phyloP scores from a whole-genome alignment of 352 stramenopile species.

The Pythium monospermum region DNA sequence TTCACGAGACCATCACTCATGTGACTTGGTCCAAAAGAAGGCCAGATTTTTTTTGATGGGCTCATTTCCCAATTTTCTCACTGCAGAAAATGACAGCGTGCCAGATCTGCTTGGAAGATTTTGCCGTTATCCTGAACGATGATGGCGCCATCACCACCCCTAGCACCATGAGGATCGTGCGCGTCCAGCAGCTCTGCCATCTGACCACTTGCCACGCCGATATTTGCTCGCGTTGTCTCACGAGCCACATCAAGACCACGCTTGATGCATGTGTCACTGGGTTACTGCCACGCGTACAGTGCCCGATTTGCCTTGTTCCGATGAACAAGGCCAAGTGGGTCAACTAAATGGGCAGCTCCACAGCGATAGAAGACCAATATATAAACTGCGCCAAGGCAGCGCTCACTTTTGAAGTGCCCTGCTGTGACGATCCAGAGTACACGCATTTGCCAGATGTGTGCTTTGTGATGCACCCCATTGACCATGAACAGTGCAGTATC shows the following conservation, averaged over 20 bases:
- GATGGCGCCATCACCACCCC: too few species aligned
- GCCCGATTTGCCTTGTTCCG: conserved; percentile 27
- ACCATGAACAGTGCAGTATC: too few species aligned
- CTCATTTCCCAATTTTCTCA: too few species aligned
- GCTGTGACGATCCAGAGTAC: background rate
- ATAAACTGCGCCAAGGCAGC: background rate
- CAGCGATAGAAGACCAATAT: background rate
- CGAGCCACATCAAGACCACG: background rate
- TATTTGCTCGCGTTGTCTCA: background rate
- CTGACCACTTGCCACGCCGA: background rate
- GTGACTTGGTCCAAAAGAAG: too few species aligned
- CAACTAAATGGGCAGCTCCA: background rate
- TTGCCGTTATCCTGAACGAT: conserved; percentile 4
- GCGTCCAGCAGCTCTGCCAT: background rate
- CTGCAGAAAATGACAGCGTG: too few species aligned
- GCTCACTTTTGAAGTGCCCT: background rate
- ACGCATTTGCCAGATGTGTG: background rate
- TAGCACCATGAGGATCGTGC: background rate
- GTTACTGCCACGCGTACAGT: conserved; percentile 28
- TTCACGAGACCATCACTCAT: too few species aligned
- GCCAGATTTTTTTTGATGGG: too few species aligned
- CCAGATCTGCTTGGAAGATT: conserved; percentile 26
- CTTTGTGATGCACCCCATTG: background rate
- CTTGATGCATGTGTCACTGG: conserved; percentile 19
- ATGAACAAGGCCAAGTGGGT: conserved; percentile 14